A percentile compares a stretch with the other conserved stretches of the same genome.
Conservation (phyloP, 2,329 filamentous ascomycete genomes). For the Phoma sp. region DNA sequence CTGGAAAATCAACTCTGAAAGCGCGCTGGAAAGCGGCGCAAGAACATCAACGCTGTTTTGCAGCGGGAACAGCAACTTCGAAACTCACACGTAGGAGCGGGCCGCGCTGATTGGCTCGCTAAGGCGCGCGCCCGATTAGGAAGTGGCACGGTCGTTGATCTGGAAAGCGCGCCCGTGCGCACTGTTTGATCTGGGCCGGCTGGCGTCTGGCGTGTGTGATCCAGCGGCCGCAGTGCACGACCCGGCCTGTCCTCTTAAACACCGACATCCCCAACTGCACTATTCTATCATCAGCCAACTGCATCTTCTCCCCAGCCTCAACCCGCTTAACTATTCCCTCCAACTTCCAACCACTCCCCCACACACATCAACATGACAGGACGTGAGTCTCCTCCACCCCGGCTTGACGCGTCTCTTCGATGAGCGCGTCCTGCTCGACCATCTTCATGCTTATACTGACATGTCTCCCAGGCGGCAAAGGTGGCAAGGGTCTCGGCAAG, state of each 20-base stretch:
- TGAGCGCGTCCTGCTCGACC: conserved; percentile 48
- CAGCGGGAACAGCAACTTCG: conserved; percentile 32
- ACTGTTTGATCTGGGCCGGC: conserved; percentile 39
- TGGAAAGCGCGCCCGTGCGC: conserved; percentile 40
- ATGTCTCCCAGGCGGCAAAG: conserved; percentile 57
- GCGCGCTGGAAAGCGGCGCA: conserved; percentile 36
- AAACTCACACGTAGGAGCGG: conserved; percentile 27
- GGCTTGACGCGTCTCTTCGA: conserved; percentile 17
- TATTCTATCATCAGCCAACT: conserved; percentile 28
- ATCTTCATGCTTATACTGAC: conserved; percentile 39
- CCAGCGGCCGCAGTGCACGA: conserved; percentile 31
- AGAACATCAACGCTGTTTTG: conserved; percentile 37
- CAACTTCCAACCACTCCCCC: conserved; percentile 22
- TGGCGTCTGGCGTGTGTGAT: conserved; percentile 37
- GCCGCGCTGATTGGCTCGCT: conserved; percentile 35
- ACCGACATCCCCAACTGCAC: conserved; percentile 26
- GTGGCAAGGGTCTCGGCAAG: conserved; percentile 63
- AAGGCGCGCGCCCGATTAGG: conserved; percentile 28
- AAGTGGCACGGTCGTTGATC: conserved; percentile 45
- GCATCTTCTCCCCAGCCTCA: conserved; percentile 24
- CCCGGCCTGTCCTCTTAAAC: conserved; percentile 36
- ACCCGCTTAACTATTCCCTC: conserved; percentile 25
- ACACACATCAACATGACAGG: conserved; percentile 59
- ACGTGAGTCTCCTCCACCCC: conserved; percentile 47
- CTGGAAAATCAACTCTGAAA: conserved; percentile 45